phyloP scores from a whole-genome alignment of 345 rosid genomes.

The Mercurialis annua region DNA sequence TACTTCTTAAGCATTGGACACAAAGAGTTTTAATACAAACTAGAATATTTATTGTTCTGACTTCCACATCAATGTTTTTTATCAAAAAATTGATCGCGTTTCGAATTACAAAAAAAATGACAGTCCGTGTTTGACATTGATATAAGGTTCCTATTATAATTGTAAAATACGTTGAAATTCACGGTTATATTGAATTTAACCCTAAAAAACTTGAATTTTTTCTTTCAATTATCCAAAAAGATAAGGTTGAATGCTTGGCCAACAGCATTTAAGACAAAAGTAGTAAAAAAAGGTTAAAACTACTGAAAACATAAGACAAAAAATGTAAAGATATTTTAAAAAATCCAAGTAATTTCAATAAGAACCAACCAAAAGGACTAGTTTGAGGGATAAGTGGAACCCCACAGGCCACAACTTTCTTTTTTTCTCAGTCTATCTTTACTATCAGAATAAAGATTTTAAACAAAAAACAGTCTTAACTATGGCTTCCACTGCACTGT shows the following conservation, averaged over 20 bases:
- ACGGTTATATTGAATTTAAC: too few relatives aligned
- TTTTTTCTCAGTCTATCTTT: not conserved
- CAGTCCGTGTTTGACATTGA: too few relatives aligned
- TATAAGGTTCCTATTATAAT: too few relatives aligned
- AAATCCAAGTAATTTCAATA: constrained; percentile 24
- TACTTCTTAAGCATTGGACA: too few relatives aligned
- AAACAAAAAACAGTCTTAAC: not conserved
- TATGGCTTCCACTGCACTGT: constrained; percentile 41
- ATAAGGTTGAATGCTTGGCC: constrained; percentile 24
- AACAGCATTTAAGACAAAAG: not conserved
- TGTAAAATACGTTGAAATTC: too few relatives aligned
- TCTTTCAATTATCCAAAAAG: constrained; percentile 15
- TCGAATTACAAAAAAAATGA: too few relatives aligned
- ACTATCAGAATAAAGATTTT: too few relatives aligned
- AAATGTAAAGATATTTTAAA: constrained; percentile 5
- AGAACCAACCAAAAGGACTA: constrained; percentile 22
- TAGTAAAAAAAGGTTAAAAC: not conserved
- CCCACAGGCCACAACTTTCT: not conserved
- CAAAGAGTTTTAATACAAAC: too few relatives aligned
- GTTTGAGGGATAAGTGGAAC: constrained; percentile 22
- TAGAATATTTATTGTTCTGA: too few relatives aligned
- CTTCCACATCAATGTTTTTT: too few relatives aligned
- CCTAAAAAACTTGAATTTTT: not conserved
- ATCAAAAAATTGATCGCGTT: too few relatives aligned
- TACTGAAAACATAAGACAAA: not conserved